A percentile compares a stretch with the other conserved stretches of the same genome.
Evolutionary conservation across 148 eudicot genomes (phyloP).

Genomic region (Vaccinium macrocarpon): DNA sequence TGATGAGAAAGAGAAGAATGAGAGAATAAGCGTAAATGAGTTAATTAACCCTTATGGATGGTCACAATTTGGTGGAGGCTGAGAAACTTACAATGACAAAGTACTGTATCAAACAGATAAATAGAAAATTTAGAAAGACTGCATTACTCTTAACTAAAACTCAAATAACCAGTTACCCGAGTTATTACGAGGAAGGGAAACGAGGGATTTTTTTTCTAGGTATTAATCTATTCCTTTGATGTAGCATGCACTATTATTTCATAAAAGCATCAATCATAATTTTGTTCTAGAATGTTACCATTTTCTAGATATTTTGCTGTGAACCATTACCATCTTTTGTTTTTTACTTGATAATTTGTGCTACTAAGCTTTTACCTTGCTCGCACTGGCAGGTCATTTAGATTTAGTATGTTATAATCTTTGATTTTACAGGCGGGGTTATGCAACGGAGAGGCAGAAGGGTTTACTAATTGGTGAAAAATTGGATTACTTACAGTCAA

Average conservation of each 20-base stretch:
- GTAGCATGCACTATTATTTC: background rate
- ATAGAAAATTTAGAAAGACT: background rate
- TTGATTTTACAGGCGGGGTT: constrained; percentile 71
- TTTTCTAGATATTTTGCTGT: background rate
- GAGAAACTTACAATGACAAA: background rate
- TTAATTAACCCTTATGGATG: background rate
- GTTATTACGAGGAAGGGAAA: background rate
- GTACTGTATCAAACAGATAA: background rate
- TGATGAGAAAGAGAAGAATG: background rate
- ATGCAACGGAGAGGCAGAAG: constrained; percentile 77
- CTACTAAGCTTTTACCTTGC: background rate
- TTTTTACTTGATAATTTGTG: background rate
- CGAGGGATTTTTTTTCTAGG: background rate
- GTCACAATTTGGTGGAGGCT: background rate
- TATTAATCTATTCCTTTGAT: no score
- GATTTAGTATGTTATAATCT: constrained; percentile 20
- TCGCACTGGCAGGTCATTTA: constrained; percentile 28
- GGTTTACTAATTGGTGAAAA: constrained; percentile 85
- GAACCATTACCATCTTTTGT: background rate
- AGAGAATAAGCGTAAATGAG: background rate
- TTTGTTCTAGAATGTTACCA: background rate
- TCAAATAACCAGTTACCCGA: background rate
- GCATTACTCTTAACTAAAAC: background rate
- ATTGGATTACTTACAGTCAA: constrained; percentile 90
- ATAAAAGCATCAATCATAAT: background rate